Percentiles rank a stretch among this genome's conserved stretches.
Conservation (phyloP, 2,329 filamentous ascomycete species). For the Venturia effusa region DNA sequence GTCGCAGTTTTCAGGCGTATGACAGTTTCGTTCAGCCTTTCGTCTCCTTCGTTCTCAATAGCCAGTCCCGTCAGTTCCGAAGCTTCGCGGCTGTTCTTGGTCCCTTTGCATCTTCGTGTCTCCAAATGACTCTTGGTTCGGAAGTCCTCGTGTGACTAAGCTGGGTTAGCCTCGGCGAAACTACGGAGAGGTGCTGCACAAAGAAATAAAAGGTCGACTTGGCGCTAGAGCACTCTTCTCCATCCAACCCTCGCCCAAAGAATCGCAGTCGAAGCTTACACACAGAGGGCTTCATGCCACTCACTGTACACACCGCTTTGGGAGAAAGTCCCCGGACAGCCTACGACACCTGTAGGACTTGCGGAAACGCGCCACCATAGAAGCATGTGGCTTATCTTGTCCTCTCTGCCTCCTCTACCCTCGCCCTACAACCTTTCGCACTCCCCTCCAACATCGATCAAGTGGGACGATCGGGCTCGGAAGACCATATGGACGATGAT, state of each 20-base stretch:
- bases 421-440: conserved; percentile 41
- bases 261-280: conserved; percentile 14
- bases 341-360: conserved; percentile 37
- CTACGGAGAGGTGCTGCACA: background rate
- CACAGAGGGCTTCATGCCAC: conserved; percentile 3
- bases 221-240: background rate
- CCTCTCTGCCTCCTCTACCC: conserved; percentile 40
- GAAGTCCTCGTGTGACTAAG: background rate
- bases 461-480: background rate
- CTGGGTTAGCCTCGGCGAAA: background rate
- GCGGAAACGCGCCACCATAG: conserved; percentile 99
- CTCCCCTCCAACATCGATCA: conserved; percentile 26
- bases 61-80: background rate
- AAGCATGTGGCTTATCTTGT: conserved; percentile 63
- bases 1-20: background rate
- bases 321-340: conserved; percentile 76
- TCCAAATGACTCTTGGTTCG: conserved; percentile 1
- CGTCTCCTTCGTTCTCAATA: background rate
- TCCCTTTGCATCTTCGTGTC: background rate
- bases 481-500: conserved; percentile 13
- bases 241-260: conserved; percentile 11
- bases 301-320: conserved; percentile 9
- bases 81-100: background rate
- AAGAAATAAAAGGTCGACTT: background rate
- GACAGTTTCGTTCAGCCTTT: background rate